phyloP scores from a whole-genome alignment of 2,329 filamentous ascomycete species.

The Exophiala xenobiotica region DNA sequence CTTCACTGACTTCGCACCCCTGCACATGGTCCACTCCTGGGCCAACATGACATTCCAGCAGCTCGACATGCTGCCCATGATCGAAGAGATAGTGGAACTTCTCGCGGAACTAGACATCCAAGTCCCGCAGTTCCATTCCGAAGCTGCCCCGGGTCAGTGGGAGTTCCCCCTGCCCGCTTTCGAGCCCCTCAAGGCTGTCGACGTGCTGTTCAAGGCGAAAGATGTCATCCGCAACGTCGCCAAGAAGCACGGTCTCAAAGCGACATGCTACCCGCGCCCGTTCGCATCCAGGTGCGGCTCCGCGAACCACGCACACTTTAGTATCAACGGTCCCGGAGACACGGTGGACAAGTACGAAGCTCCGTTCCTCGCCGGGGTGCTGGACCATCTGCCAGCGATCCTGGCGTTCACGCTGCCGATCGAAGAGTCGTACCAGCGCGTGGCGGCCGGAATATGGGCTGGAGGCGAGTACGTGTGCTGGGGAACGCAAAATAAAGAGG shows the following conservation, averaged over 20 bases:
- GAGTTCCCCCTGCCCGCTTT: conserved; percentile 69
- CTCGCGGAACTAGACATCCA: conserved; percentile 64
- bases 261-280: conserved; percentile 74
- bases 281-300: conserved; percentile 59
- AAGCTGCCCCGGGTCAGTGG: conserved; percentile 72
- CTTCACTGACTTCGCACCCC: conserved; percentile 43
- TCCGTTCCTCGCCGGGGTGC: conserved; percentile 69
- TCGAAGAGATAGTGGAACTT: conserved; percentile 64
- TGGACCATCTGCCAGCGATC: conserved; percentile 65
- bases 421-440: conserved; percentile 66
- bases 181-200: conserved; percentile 66
- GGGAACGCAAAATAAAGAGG: conserved; percentile 79
- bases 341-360: conserved; percentile 44
- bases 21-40: conserved; percentile 69
- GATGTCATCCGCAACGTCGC: conserved; percentile 68
- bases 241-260: conserved; percentile 60
- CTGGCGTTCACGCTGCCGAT: conserved; percentile 68
- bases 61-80: conserved; percentile 55
- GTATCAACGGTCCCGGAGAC: conserved; percentile 53
- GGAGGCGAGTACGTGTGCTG: conserved; percentile 77
- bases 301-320: conserved; percentile 69
- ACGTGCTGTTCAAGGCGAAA: conserved; percentile 68
- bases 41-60: conserved; percentile 64
- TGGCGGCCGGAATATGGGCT: conserved; percentile 69
- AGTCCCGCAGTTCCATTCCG: conserved; percentile 72